A percentile compares a stretch with the other conserved stretches of the same genome.
These are phyloP conservation scores for Irpex sp. DNA, from an alignment of 1,284 basidiomycete genomes.

Conservation along the genomic window DNA sequence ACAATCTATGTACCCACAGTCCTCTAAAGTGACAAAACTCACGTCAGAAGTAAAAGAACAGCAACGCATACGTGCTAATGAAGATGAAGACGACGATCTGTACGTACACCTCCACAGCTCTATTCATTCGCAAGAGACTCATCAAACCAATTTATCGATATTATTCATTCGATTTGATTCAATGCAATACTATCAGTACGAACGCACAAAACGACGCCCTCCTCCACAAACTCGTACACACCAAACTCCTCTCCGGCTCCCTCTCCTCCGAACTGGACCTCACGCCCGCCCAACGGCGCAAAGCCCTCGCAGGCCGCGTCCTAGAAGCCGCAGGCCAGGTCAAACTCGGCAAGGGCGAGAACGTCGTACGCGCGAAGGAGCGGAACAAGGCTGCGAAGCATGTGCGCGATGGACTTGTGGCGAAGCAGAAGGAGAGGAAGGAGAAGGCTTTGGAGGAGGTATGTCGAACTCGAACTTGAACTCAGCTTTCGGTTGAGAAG, in stretches of 20 bases:
- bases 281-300: conserved; percentile 61
- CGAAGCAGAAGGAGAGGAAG: conserved; percentile 56
- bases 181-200: conserved; percentile 42
- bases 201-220: conserved; percentile 73
- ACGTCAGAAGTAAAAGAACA: conserved; percentile 30
- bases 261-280: conserved; percentile 56
- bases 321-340: conserved; percentile 62
- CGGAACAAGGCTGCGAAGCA: conserved; percentile 64
- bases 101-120: conserved; percentile 30
- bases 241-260: conserved; percentile 70
- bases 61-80: conserved; percentile 20
- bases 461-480: background rate
- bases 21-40: conserved; percentile 69
- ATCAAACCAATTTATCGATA: no score
- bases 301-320: conserved; percentile 70
- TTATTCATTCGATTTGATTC: background rate
- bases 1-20: conserved; percentile 37
- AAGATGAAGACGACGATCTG: conserved; percentile 41
- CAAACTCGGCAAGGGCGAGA: conserved; percentile 72
- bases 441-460: conserved; percentile 65
- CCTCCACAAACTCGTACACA: conserved; percentile 74
- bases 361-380: conserved; percentile 51
- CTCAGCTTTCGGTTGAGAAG: no score
- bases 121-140: no score
- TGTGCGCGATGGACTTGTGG: conserved; percentile 62